phyloP scores from a whole-genome alignment of 345 rosid genomes.

The Anastatica hierochuntica region DNA sequence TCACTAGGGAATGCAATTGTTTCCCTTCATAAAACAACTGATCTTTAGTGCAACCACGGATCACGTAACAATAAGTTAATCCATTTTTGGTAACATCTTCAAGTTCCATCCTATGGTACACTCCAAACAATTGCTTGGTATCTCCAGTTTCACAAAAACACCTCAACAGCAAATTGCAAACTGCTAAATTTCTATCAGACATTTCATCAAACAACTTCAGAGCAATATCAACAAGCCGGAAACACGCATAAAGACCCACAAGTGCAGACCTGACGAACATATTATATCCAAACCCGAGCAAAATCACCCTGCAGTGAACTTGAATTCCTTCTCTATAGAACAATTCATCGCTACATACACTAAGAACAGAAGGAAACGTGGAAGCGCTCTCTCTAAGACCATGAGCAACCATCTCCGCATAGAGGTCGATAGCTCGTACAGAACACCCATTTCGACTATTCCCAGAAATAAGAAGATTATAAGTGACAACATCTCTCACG shows the following conservation, averaged over 20 bases:
- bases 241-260: conserved; percentile 40
- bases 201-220: conserved; percentile 49
- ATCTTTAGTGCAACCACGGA: conserved; percentile 43
- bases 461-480: conserved; percentile 59
- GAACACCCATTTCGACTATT: conserved; percentile 32
- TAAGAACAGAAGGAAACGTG: conserved; percentile 55
- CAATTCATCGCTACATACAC: conserved; percentile 40
- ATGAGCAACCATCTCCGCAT: conserved; percentile 30
- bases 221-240: conserved; percentile 39
- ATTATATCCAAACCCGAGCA: conserved; percentile 49
- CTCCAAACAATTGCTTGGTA: conserved; percentile 28
- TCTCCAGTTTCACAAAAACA: conserved; percentile 38
- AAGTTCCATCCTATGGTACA: conserved; percentile 34
- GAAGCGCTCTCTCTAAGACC: conserved; percentile 56
- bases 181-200: conserved; percentile 49
- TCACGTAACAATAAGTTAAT: conserved; percentile 60
- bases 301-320: conserved; percentile 58
- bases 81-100: conserved; percentile 45
- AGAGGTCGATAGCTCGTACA: conserved; percentile 31
- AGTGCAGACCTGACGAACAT: conserved; percentile 45
- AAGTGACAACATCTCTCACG: conserved; percentile 46
- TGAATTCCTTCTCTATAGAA: conserved; percentile 49
- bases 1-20: conserved; percentile 52
- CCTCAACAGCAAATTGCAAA: conserved; percentile 47
- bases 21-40: conserved; percentile 47